Evolutionary conservation across 202 grass and related monocot genomes (phyloP).

Genomic region (Eragrostis tef): DNA sequence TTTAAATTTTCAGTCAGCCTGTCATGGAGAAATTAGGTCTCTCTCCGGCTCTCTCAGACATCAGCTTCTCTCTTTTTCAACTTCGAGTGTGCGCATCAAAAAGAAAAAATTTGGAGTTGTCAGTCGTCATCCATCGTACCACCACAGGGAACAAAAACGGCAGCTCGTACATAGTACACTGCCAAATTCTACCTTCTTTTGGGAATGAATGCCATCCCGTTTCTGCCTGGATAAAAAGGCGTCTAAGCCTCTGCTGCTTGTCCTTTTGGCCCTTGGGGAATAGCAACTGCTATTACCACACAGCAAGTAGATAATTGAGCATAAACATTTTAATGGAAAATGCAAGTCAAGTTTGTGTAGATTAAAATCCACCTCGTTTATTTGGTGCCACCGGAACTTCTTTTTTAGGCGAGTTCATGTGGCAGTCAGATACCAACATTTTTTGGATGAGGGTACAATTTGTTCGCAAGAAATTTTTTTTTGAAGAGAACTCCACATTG

Average conservation of each 20-base stretch:
- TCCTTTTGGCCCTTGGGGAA: neutral
- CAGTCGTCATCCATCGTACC: slow-evolving; percentile 5
- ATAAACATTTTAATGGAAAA: neutral
- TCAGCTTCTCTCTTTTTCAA: neutral
- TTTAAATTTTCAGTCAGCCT: no score
- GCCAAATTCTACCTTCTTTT: slow-evolving; percentile 35
- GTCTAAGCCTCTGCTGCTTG: neutral
- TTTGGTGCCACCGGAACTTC: neutral
- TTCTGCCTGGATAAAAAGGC: slow-evolving; percentile 35
- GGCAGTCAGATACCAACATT: neutral
- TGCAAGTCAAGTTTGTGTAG: neutral
- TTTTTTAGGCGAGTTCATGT: neutral
- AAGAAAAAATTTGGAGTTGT: neutral
- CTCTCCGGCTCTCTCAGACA: neutral
- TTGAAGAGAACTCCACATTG: neutral
- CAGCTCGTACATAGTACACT: slow-evolving; percentile 42
- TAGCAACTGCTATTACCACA: slow-evolving; percentile 32
- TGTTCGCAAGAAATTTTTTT: neutral
- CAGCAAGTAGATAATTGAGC: neutral
- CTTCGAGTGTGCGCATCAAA: neutral
- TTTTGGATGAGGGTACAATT: neutral
- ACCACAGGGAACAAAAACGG: slow-evolving; percentile 16
- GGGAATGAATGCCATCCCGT: slow-evolving; percentile 37
- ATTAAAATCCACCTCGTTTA: neutral
- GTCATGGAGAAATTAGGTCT: neutral